A percentile compares a stretch with the other conserved stretches of the same genome.
Evolutionary conservation across 1,284 basidiomycete genomes (phyloP).

Genomic region (Ustilago tritici): DNA sequence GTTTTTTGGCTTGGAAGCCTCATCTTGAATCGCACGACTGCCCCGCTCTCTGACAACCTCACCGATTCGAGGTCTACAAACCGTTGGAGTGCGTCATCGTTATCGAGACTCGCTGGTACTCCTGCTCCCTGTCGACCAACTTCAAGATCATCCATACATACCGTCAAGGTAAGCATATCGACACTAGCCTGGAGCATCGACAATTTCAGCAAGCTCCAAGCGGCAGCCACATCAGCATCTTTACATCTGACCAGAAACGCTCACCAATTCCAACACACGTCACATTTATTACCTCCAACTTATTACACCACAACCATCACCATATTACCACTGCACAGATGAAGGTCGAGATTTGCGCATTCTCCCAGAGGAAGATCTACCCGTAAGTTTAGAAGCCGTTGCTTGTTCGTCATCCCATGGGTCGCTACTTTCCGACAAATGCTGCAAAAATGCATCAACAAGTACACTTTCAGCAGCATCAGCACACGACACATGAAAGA

Average conservation of each 20-base stretch:
- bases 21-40: too few relatives aligned
- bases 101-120: background rate
- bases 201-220: constrained; percentile 17
- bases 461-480: constrained; percentile 4
- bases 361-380: constrained; percentile 70
- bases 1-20: too few relatives aligned
- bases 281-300: constrained; percentile 8
- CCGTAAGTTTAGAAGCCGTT: constrained; percentile 57
- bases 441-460: constrained; percentile 1
- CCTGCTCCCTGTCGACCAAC: constrained; percentile 37
- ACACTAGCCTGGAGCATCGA: constrained; percentile 13
- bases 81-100: background rate
- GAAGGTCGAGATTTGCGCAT: constrained; percentile 70
- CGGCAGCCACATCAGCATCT: background rate
- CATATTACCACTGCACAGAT: constrained; percentile 51
- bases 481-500: background rate
- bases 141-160: constrained; percentile 45
- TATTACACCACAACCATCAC: constrained; percentile 5
- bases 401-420: constrained; percentile 15
- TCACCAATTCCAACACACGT: constrained; percentile 18
- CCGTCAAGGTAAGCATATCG: constrained; percentile 47
- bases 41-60: too few relatives aligned
- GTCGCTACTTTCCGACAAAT: constrained; percentile 9
- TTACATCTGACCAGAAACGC: constrained; percentile 21
- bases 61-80: too few relatives aligned